Evolutionary conservation across 192 early-diverging fungal species (phyloP), one percentile per base, ranked within the genome.

Genomic region (Coemansia guatemalensis): DNA sequence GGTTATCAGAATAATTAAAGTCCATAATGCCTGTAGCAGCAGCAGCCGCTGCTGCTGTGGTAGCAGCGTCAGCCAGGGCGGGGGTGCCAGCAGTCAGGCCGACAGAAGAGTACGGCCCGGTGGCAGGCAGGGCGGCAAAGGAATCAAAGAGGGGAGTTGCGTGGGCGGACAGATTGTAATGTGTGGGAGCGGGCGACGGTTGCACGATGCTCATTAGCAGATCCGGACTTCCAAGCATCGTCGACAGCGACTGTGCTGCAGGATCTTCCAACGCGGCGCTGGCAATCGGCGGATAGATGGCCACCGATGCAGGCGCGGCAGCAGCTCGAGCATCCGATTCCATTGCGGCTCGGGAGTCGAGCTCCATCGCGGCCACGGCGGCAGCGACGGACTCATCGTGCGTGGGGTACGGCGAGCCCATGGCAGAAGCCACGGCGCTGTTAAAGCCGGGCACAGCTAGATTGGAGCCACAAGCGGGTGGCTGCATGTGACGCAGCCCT

Each of bases 181-280:
- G 47, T 8, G 62, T 62, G 18, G 53, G 67, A 22, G 67, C 54
- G 3, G 70, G 71, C 39, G 71, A 70, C 35, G 76, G 76, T 63
- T 73, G 76, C 27, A 62, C 76, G 17, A 79, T 52, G 51, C 62
- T 64, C 67, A 70, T 67, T 12, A 73, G 60, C 64, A 73, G 62
- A 2, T 79, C 76, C 17, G 75, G 51, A 53, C 64, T 64, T 0
- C 59, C 74, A 21, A 78, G 55, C 53, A 78, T 67, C 20, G 48
- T 57, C 5, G 59, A 55, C 53, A 78, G 47, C 57, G 75, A 54
- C 48, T 66, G 55, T 39, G 58, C 24, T 1, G 69, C 48, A n/a
- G 60, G 18, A 30, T 69, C 71, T 26, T 73, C 71, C 65, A 61
- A 73, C 25, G 35, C 48, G 7, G 55, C 20, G 11, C n/a, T n/a